phyloP scores from a whole-genome alignment of 345 rosid species.

The Reutealis trisperma region DNA sequence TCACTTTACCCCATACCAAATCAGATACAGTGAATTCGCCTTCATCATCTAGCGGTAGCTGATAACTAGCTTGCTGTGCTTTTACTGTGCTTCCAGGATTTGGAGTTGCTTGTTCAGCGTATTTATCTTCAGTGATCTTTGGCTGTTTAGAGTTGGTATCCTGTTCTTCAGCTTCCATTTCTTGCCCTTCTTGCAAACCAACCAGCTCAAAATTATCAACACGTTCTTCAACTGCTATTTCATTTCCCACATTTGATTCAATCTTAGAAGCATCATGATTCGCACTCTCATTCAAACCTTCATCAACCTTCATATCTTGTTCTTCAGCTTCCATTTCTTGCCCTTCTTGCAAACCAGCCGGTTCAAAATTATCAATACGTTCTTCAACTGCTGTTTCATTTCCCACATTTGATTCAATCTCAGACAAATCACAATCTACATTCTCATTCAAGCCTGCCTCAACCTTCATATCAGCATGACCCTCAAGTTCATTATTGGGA shows the following conservation, averaged over 20 bases:
- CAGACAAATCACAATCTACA: neutral
- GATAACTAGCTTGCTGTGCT: slow-evolving; percentile 42
- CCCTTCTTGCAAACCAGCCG: slow-evolving; percentile 26
- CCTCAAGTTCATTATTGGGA: slow-evolving; percentile 4
- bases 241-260: neutral
- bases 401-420: neutral
- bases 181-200: slow-evolving; percentile 33
- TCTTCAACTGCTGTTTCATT: neutral
- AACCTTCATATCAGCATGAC: slow-evolving; percentile 13
- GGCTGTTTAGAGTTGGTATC: slow-evolving; percentile 34
- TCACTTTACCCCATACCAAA: slow-evolving; percentile 77
- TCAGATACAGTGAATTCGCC: slow-evolving; percentile 53
- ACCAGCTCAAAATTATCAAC: slow-evolving; percentile 22
- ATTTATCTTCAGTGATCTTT: slow-evolving; percentile 18
- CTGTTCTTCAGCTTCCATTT: slow-evolving; percentile 45
- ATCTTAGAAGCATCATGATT: neutral
- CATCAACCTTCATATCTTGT: neutral
- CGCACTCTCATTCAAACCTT: neutral
- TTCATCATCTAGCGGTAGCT: slow-evolving; percentile 43
- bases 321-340: slow-evolving; percentile 35
- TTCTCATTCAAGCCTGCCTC: neutral
- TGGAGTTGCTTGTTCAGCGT: too few relatives aligned
- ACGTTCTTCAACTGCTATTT: neutral
- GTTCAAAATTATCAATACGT: neutral
- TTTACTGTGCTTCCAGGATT: slow-evolving; percentile 19